Conservation (phyloP, 2,329 filamentous ascomycete species). For the Aspergillus quadrilineatus region DNA sequence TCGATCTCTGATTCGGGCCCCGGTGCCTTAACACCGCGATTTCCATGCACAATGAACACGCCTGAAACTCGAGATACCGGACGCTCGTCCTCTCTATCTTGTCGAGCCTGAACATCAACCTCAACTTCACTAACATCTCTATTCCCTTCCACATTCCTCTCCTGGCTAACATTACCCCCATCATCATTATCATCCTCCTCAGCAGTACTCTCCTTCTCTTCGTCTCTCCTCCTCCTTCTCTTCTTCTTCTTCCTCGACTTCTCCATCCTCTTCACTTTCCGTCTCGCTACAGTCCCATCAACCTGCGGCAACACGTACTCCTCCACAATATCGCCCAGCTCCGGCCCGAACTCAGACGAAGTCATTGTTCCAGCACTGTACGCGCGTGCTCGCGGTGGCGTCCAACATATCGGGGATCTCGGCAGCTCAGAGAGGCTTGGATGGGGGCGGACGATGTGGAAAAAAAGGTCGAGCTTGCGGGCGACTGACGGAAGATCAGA, state of each 20-base stretch:
- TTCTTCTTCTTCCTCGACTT: conserved; percentile 1
- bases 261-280: conserved; percentile 13
- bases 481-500: conserved; percentile 15
- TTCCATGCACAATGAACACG: not conserved
- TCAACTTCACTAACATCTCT: not conserved
- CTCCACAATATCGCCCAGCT: not conserved
- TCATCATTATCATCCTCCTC: not conserved
- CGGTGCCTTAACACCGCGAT: not conserved
- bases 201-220: not conserved
- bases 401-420: not conserved
- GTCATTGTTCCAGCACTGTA: not conserved
- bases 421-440: not conserved
- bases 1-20: not conserved
- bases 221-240: conserved; percentile 11
- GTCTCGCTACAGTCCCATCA: conserved; percentile 9
- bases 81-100: not conserved
- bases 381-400: not conserved
- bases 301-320: conserved; percentile 8
- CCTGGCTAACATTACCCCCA: not conserved
- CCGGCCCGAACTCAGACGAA: not conserved
- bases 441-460: conserved; percentile 10
- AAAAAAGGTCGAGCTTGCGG: conserved; percentile 13
- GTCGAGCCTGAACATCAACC: not conserved
- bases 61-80: not conserved
- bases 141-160: not conserved